These are phyloP conservation scores for Penicillium samsonianum DNA, from an alignment of 495 filamentous ascomycete genomes.

Conservation along the genomic window DNA sequence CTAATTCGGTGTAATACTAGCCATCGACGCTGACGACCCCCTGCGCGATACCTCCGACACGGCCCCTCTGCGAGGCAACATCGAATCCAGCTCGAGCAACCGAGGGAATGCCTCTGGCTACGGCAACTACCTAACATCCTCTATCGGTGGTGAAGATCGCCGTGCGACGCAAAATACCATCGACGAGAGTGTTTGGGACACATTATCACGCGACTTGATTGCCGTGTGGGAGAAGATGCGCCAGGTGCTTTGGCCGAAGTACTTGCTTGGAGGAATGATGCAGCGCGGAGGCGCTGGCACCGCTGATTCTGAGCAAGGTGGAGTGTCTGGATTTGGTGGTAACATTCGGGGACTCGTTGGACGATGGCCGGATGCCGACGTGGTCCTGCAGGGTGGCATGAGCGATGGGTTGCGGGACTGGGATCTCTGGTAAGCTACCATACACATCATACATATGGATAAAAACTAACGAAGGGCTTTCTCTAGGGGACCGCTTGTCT, in stretches of 20 bases:
- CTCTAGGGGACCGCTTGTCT: constrained; percentile 79
- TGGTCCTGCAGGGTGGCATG: constrained; percentile 76
- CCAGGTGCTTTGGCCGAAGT: constrained; percentile 96
- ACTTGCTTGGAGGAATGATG: constrained; percentile 75
- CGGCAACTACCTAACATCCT: constrained; percentile 75
- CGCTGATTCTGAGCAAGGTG: constrained; percentile 65
- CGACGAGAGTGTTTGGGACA: constrained; percentile 96
- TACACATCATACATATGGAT: not conserved
- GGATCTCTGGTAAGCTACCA: constrained; percentile 77
- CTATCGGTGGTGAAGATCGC: constrained; percentile 93
- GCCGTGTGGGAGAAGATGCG: constrained; percentile 98
- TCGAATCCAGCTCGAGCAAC: constrained; percentile 57
- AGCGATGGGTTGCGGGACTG: constrained; percentile 86
- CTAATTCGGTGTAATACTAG: constrained; percentile 30
- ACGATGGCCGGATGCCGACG: constrained; percentile 71
- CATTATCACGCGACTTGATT: constrained; percentile 82
- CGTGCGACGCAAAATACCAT: constrained; percentile 89
- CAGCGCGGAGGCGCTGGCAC: constrained; percentile 68
- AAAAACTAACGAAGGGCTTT: constrained; percentile 10
- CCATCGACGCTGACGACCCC: constrained; percentile 94
- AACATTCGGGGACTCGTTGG: constrained; percentile 66
- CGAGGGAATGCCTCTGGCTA: constrained; percentile 40
- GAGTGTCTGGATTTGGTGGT: constrained; percentile 60
- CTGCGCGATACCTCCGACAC: constrained; percentile 68
- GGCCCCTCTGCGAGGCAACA: constrained; percentile 78